phyloP scores from a whole-genome alignment of 768 basidiomycete species.

The Fistulinella prunicolor region DNA sequence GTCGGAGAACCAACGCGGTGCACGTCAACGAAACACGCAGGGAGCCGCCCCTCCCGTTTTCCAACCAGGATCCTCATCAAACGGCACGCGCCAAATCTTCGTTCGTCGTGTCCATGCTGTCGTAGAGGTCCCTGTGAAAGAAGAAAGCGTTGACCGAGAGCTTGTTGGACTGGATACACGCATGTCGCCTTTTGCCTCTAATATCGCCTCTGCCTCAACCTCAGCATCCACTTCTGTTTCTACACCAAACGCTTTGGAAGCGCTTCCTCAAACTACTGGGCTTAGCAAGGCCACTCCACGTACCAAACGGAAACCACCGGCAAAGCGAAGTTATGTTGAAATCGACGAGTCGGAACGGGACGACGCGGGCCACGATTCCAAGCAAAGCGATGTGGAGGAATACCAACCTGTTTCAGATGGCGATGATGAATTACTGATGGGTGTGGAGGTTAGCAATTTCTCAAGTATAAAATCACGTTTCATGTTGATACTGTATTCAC shows the following conservation, averaged over 20 bases:
- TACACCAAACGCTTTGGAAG: conserved; percentile 12
- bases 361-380: conserved; percentile 5
- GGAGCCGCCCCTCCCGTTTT: neutral
- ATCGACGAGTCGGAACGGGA: conserved; percentile 32
- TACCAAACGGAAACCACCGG: conserved; percentile 15
- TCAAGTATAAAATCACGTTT: neutral
- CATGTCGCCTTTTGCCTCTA: conserved; percentile 14
- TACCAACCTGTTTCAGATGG: conserved; percentile 36
- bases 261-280: neutral
- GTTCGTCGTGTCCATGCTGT: conserved; percentile 65
- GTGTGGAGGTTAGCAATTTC: conserved; percentile 45
- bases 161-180: conserved; percentile 4
- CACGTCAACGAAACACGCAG: conserved; percentile 22
- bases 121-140: conserved; percentile 58
- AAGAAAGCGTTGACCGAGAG: conserved; percentile 52
- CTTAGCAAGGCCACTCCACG: conserved; percentile 10
- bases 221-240: conserved; percentile 7
- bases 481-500: conserved; percentile 1
- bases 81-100: conserved; percentile 29
- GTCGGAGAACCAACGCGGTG: conserved; percentile 29
- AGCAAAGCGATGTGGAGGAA: conserved; percentile 12
- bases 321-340: conserved; percentile 30
- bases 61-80: conserved; percentile 11
- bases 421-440: conserved; percentile 63
- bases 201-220: conserved; percentile 12